phyloP scores from a whole-genome alignment of 1,284 basidiomycete genomes.

The Exobasidium cylindrosporum region DNA sequence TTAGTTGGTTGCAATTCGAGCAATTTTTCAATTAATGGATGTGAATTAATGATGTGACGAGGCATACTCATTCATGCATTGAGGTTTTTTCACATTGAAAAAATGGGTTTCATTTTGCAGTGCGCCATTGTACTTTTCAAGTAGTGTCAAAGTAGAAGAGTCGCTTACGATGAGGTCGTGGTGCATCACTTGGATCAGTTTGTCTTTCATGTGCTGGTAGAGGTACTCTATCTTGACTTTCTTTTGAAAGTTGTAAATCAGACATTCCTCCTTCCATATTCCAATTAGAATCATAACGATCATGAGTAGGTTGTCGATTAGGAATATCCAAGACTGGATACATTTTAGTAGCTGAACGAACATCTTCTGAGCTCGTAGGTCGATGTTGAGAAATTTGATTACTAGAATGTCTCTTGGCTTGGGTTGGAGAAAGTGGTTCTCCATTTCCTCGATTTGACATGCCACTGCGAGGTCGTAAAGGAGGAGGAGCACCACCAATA shows the following conservation, averaged over 20 bases:
- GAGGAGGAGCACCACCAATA: slow-evolving; percentile 10
- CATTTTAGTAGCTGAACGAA: slow-evolving; percentile 23
- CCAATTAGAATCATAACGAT: slow-evolving; percentile 43
- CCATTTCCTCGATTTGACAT: slow-evolving; percentile 9
- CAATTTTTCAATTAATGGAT: too few species aligned
- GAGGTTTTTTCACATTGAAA: too few species aligned
- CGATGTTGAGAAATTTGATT: too few species aligned
- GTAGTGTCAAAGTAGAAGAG: slow-evolving; percentile 43
- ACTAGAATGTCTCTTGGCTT: too few species aligned
- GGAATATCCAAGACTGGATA: slow-evolving; percentile 34
- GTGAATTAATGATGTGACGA: too few species aligned
- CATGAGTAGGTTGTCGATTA: slow-evolving; percentile 37
- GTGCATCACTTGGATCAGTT: background rate
- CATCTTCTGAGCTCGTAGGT: background rate
- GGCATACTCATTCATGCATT: too few species aligned
- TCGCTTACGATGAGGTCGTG: slow-evolving; percentile 27
- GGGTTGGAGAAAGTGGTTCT: too few species aligned
- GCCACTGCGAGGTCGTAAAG: slow-evolving; percentile 16
- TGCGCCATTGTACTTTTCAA: slow-evolving; percentile 10
- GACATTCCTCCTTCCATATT: slow-evolving; percentile 26
- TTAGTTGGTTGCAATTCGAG: too few species aligned
- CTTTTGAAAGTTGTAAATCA: background rate
- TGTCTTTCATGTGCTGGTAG: slow-evolving; percentile 4
- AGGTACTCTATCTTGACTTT: background rate
- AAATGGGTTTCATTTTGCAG: too few species aligned